Base-by-base conservation (phyloP, 352 stramenopile genomes). In the Pythium chondricola region DNA sequence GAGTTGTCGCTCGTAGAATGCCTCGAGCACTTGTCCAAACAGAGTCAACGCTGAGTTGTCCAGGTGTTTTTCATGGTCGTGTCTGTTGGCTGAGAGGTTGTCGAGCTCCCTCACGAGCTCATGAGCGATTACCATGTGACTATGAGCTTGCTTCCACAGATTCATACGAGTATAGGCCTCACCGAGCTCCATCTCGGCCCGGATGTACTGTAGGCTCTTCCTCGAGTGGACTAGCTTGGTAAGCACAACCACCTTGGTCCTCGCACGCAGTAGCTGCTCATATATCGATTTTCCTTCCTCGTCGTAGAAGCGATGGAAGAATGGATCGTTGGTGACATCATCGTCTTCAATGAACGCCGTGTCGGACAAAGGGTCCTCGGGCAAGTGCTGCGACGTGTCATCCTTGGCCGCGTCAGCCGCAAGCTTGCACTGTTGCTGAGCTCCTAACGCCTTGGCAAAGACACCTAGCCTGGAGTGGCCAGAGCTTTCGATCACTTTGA, bases 121-220 rank as follows among this genome's bases (percentile, higher is more conserved):
- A 11, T 61, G 63, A 4, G 66, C 66, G 13, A 52, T 50, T 6
- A 57, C 58, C 5, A 65, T 48, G 30, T 89, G 77, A 6, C 67
- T 31, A 30, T 85, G 62, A 0, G 67, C 72, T 33, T 89, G 77
- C 37, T 89, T 87, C 77, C 77, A 87, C 11, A 89, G 63, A 33
- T 74, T 81, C 30, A 85, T 44, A 0, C 70, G 58, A 4, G 72
- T 61, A 27, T 87, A 89, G 2, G 48, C 55, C 43, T 85, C 74
- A 0, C 61, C 74, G 7, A 89, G 42, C 50, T 80, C 69, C 14
- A 84, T 46, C n/a, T 83, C 64, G 2, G 74, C 74, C 2, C 58
- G 60, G 17, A 71, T 61, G 46, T 63, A 73, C 25, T 49, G 50
- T n/a, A 72, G 41, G 17, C 63, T 75, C 6, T 67, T 46, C 1